Evolutionary conservation across 1,284 basidiomycete genomes (phyloP), one percentile per base, ranked within the genome.

Genomic region (Coriolopsis trogii): DNA sequence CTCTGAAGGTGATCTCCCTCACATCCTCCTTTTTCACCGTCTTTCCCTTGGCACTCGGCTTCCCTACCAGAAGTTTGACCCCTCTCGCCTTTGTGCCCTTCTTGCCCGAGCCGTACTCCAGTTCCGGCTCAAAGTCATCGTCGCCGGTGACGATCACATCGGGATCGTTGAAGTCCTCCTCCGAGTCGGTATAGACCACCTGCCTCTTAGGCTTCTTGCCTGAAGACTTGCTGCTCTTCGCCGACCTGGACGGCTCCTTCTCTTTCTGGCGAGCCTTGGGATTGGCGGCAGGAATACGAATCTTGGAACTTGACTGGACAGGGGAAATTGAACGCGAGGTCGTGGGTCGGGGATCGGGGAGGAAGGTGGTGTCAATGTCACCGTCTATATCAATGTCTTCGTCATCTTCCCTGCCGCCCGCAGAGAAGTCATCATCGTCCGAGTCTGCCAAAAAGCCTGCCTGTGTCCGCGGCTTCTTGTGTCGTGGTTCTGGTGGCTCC

Each of bases 1-100:
- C 74, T 48, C 69, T 72, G 44, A 73, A 67, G 34, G 61, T 33
- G 18, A 73, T 62, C 31, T 71, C 70, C 33, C 65, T 72, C n/a
- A n/a, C n/a, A 40, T 71, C 67, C 49, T 64, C 63, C 41, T 56
- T 55, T 53, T 52, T 55, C 40, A 37, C 50, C 5, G 16, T 9
- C 20, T 56, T 61, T 4, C 46, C 40, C 41, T 53, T 56, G 2
- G 46, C 49, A 12, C 61, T 55, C n/a, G n/a, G n/a, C n/a, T n/a
- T n/a, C 45, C 66, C 70, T 18, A 57, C 55, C 7, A 55, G 28
- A 7, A 31, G 25, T 50, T 61, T 65, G 23, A 43, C 40, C 7
- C 16, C 42, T 49, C 51, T 61, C 4, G 40, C 41, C 46, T 59
- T 64, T 33, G 10, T 40, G 16, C 38, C 34, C 45, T 47, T 55